These are phyloP conservation scores for Chrysosporium queenslandicum DNA, from an alignment of 2,329 filamentous ascomycete genomes.

Conservation along the genomic window DNA sequence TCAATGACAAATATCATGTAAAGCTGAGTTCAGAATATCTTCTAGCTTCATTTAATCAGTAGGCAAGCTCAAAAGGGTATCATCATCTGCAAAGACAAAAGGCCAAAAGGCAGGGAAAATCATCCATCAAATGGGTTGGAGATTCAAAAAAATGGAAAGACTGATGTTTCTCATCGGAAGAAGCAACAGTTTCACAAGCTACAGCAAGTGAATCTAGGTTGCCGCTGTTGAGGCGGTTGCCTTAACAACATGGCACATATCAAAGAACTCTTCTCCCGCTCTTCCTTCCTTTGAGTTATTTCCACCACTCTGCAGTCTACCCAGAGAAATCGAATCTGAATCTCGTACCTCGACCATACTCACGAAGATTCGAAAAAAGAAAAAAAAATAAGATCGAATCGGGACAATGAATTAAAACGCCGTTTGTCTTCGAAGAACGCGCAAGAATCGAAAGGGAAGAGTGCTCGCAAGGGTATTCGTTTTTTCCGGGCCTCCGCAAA, in stretches of 20 bases:
- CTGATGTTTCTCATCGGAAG: neutral
- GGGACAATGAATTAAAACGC: slow-evolving; percentile 1
- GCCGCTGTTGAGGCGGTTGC: neutral
- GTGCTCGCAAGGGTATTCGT: slow-evolving; percentile 8
- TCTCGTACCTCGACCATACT: neutral
- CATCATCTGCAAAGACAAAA: no score
- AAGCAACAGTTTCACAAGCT: neutral
- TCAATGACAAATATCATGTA: no score
- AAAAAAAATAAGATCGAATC: no score
- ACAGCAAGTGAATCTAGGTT: neutral
- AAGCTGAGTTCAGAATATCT: no score
- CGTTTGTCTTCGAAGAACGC: slow-evolving; percentile 1
- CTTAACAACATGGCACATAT: neutral
- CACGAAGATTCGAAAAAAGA: no score
- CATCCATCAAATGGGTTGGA: no score
- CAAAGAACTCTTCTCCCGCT: neutral
- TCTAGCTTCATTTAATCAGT: no score
- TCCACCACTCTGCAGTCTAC: neutral
- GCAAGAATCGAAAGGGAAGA: slow-evolving; percentile 7
- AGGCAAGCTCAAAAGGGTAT: no score
- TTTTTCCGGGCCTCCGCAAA: neutral
- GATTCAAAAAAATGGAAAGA: neutral
- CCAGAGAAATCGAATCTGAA: neutral
- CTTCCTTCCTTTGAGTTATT: neutral
- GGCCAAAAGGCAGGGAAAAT: no score